Evolutionary conservation across 2,329 filamentous ascomycete genomes (phyloP).

Genomic region (Xylariales sp.): DNA sequence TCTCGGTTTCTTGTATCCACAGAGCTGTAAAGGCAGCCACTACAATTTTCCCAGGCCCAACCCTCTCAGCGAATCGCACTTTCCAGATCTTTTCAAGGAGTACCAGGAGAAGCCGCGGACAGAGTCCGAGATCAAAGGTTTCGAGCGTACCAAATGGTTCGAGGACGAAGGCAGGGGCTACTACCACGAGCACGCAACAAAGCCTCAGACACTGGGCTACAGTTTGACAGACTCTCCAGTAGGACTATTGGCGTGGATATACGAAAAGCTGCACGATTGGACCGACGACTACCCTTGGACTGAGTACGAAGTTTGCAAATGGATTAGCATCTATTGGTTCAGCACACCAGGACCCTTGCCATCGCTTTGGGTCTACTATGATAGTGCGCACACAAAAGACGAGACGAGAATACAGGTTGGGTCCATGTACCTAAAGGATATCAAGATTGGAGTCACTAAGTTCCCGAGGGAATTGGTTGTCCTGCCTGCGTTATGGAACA

Average conservation of each 20-base stretch:
- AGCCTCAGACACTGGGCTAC: constrained; percentile 68
- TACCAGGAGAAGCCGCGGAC: constrained; percentile 40
- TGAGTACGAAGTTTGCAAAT: constrained; percentile 70
- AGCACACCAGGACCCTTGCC: constrained; percentile 60
- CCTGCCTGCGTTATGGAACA: constrained; percentile 44
- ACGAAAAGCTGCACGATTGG: constrained; percentile 76
- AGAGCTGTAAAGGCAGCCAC: constrained; percentile 56
- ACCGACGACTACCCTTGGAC: constrained; percentile 68
- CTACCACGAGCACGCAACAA: constrained; percentile 53
- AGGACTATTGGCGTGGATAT: constrained; percentile 70
- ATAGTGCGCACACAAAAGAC: constrained; percentile 50
- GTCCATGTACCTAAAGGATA: constrained; percentile 20
- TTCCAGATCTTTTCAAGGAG: constrained; percentile 7
- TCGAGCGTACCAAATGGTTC: constrained; percentile 51
- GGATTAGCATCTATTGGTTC: constrained; percentile 71
- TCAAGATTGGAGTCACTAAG: constrained; percentile 43
- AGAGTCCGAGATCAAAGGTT: constrained; percentile 39
- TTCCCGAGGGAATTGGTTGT: constrained; percentile 47
- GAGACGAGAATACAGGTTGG: constrained; percentile 47
- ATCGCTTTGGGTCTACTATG: constrained; percentile 67
- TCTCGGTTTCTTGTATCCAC: constrained; percentile 55
- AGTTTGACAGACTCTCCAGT: constrained; percentile 65
- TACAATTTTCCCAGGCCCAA: constrained; percentile 5
- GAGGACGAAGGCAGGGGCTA: constrained; percentile 50
- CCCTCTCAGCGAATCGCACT: constrained; percentile 1